Conservation (phyloP, 305 asterid species). For the Ilex paraguariensis region DNA sequence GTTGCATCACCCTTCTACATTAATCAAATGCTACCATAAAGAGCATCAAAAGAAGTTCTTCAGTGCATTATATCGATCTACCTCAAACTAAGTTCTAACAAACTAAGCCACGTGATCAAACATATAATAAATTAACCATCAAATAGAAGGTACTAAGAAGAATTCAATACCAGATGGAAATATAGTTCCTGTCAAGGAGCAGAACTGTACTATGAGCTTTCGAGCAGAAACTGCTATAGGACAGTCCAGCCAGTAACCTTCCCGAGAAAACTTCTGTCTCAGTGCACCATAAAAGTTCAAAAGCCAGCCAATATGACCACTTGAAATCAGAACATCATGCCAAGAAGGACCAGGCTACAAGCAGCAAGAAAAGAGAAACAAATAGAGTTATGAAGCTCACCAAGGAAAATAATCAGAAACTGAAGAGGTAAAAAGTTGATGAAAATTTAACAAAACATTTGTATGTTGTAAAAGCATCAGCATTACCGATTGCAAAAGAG, state of each 20-base stretch:
- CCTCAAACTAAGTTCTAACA: no score
- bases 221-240: constrained; percentile 95
- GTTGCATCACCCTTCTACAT: no score
- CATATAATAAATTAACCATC: constrained; percentile 10
- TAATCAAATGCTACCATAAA: no score
- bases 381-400: no score
- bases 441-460: no score
- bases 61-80: no score
- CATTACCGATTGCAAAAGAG: no score
- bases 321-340: constrained; percentile 75
- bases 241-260: constrained; percentile 89
- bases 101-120: not conserved
- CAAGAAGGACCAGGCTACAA: constrained; percentile 89
- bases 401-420: no score
- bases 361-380: constrained; percentile 16
- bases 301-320: constrained; percentile 93
- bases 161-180: constrained; percentile 72
- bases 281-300: constrained; percentile 69
- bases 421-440: no score
- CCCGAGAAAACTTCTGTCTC: constrained; percentile 77
- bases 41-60: no score
- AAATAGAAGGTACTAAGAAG: constrained; percentile 9
- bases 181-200: constrained; percentile 70
- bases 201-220: constrained; percentile 76
- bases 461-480: no score